Base-by-base conservation (phyloP, 345 rosid genomes). In the Iberis pinnata region DNA sequence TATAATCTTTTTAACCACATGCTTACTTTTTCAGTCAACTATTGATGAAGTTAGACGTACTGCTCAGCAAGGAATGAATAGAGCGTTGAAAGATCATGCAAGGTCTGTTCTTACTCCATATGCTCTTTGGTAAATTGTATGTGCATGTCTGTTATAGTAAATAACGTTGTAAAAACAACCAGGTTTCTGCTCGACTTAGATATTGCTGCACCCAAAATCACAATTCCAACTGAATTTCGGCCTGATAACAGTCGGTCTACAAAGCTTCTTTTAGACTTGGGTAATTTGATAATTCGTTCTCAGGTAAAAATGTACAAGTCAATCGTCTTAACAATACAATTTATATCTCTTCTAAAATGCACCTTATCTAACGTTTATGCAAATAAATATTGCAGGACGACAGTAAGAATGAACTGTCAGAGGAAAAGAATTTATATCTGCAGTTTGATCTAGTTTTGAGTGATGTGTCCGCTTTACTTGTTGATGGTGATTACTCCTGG, bases 121-220 rank as follows among this genome's bases (percentile, higher is more conserved):
- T 59, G 15, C 17, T 39, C 36, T 41, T 46, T 49, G 43, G 45
- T 60, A 56, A 40, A 42, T 38, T 18, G 20, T 39, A 35, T 68
- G 42, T 16, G 58, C 27, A 10, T 42, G 19, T 12, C 26, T 44
- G 38, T 49, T 47, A 33, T 33, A 33, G 56, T 55, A 53, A 55
- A 38, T 53, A 47, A 40, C 46, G 41, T 43, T 67, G 57, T 59
- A 57, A 73, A 39, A 43, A 61, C 50, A 73, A 40, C 26, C 71
- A 92, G 98, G 84, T 92, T 92, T 74, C 66, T 80, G 59, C 83
- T 92, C 75, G 86, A 92, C 80, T 72, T 92, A 81, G 96, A 85
- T 73, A 85, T 92, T 67, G 96, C 98, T 27, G 98, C 95, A 63
- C 98, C 98, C 49, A 92, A 92, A 82, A 83, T 92, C 58, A 92